Base-by-base conservation (phyloP, 1,284 basidiomycete genomes). In the Takashimella tepidaria region DNA sequence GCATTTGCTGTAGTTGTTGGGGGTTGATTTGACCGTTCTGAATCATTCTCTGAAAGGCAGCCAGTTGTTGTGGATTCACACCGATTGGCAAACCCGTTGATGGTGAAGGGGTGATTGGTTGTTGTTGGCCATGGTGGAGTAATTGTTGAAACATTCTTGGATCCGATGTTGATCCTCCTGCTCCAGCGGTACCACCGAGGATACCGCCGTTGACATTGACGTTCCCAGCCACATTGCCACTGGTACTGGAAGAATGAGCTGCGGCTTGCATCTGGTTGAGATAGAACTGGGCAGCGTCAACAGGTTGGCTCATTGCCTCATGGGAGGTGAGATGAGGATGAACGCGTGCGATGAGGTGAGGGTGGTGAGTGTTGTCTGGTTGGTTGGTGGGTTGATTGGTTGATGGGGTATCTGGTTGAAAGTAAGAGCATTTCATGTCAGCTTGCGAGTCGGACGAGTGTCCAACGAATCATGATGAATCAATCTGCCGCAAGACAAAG, bases 31-130 rank as follows among this genome's bases (percentile, higher is more conserved):
- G 56, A 16, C 49, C 51, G 22, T 54, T 56, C 47, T 58, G 59
- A 3, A 59, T 56, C 48, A 68, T 53, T 31, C 64, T 61, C 48
- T 68, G 66, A 21, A 68, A 50, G 44, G 61, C 56, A n/a, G 60
- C 57, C 4, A 64, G 41, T 25, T 68, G 66, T 19, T 60, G 60
- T 2, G 65, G 63, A 19, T 56, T 61, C 31, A 67, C 57, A n/a
- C 53, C 58, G 21, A 40, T 48, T 12, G 56, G 56, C 16, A 37
- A 8, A 45, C 57, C n/a, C n/a, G n/a, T 60, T 51, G 57, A 57
- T 8, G 50, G 53, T 5, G 51, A 53, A 5, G 49, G 56, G 31
- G 31, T 16, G 31, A 8, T 16, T 8, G 31, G 55, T 25, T 51
- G 55, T 23, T 51, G 47, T 50, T 45, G 49, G 41, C 60, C 62